A percentile compares a stretch with the other conserved stretches of the same genome.
phyloP scores from a whole-genome alignment of 108 stramenopile species.

The Fistulifera solaris region DNA sequence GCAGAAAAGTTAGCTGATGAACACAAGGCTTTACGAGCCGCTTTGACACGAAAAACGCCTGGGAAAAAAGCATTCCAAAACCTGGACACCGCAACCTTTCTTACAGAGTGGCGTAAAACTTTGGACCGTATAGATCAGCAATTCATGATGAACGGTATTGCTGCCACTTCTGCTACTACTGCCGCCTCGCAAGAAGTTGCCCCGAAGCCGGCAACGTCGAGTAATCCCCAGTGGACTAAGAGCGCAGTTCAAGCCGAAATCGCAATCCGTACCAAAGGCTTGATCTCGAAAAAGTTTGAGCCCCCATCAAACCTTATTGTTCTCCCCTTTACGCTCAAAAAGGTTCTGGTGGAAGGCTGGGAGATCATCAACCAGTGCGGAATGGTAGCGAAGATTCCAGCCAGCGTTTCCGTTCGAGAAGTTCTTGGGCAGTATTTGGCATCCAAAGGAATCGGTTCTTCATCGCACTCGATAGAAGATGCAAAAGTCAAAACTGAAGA shows the following conservation, averaged over 20 bases:
- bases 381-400: slow-evolving; percentile 50
- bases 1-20: slow-evolving; percentile 30
- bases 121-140: slow-evolving; percentile 17
- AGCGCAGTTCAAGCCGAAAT: slow-evolving; percentile 10
- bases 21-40: slow-evolving; percentile 20
- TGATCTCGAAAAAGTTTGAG: slow-evolving; percentile 3
- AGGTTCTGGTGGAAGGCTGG: slow-evolving; percentile 73
- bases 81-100: slow-evolving; percentile 17
- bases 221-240: too few species aligned
- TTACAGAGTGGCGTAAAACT: slow-evolving; percentile 21
- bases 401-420: slow-evolving; percentile 34
- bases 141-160: slow-evolving; percentile 3
- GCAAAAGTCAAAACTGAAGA: too few species aligned
- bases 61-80: slow-evolving; percentile 3
- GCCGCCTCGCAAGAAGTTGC: too few species aligned
- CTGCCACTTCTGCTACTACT: too few species aligned
- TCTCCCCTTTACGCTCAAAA: slow-evolving; percentile 56
- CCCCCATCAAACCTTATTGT: slow-evolving; percentile 8
- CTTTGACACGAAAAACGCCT: slow-evolving; percentile 8
- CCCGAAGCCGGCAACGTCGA: too few species aligned
- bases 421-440: slow-evolving; percentile 40
- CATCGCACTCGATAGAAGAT: too few species aligned
- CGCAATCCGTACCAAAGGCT: slow-evolving; percentile 17
- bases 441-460: slow-evolving; percentile 15
- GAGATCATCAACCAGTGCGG: slow-evolving; percentile 58